phyloP scores from a whole-genome alignment of 2,329 filamentous ascomycete species.

The Scedosporium dehoogii region DNA sequence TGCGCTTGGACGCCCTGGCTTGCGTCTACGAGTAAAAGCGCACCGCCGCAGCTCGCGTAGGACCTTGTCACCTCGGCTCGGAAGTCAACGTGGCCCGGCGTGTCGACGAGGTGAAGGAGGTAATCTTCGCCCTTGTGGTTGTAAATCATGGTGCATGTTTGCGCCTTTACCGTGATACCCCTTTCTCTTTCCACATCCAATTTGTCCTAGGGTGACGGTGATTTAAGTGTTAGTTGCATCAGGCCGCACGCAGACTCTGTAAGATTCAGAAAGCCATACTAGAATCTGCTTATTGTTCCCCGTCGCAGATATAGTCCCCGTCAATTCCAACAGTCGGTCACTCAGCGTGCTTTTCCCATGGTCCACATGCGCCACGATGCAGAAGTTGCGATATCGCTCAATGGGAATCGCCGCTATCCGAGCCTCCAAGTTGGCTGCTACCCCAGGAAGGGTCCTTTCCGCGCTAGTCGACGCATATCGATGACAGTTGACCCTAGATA shows the following conservation, averaged over 20 bases:
- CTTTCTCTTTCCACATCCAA: constrained; percentile 92
- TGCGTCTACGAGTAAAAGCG: constrained; percentile 85
- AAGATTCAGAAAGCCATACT: constrained; percentile 16
- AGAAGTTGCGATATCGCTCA: constrained; percentile 84
- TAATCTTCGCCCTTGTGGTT: constrained; percentile 80
- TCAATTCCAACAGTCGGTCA: constrained; percentile 85
- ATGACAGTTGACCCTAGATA: background rate
- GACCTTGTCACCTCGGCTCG: constrained; percentile 90
- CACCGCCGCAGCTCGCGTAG: constrained; percentile 92
- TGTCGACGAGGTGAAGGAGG: constrained; percentile 89
- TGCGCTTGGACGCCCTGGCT: constrained; percentile 96
- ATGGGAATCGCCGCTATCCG: constrained; percentile 68
- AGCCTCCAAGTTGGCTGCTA: background rate
- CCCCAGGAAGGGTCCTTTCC: background rate
- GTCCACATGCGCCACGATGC: constrained; percentile 96
- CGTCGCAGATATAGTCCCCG: constrained; percentile 80
- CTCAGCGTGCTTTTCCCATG: constrained; percentile 96
- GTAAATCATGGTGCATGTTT: constrained; percentile 97
- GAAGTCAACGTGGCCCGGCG: constrained; percentile 96
- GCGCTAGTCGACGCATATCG: background rate
- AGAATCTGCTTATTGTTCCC: constrained; percentile 84
- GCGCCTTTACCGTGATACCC: constrained; percentile 96
- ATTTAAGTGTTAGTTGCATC: background rate
- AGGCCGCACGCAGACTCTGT: background rate
- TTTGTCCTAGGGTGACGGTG: constrained; percentile 53